Conservation (phyloP, 345 rosid genomes). For the Euphorbia tirucalli region DNA sequence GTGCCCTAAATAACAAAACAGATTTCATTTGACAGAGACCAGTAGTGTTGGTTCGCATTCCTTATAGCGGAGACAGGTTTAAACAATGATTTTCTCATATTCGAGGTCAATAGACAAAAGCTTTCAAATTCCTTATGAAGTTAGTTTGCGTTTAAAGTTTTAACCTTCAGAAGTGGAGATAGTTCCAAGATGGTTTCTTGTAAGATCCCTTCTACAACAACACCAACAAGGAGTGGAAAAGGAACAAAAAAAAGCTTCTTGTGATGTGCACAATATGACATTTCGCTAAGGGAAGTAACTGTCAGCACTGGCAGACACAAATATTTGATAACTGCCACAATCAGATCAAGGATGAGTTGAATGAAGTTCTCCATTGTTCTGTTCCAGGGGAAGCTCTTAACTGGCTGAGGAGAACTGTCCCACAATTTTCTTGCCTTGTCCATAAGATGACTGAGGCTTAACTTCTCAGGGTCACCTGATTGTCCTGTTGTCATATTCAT, state of each 20-base stretch:
- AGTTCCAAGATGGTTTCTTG: conserved; percentile 57
- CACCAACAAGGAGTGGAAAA: conserved; percentile 64
- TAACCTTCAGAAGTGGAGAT: conserved; percentile 76
- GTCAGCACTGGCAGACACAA: conserved; percentile 66
- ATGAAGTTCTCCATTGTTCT: conserved; percentile 62
- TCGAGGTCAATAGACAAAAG: neutral
- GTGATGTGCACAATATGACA: conserved; percentile 93
- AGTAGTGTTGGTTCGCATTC: no score
- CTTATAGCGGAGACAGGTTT: no score
- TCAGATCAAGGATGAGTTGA: conserved; percentile 70
- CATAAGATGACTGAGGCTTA: conserved; percentile 40
- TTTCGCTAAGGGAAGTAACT: conserved; percentile 84
- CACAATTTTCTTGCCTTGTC: conserved; percentile 53
- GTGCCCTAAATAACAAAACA: neutral
- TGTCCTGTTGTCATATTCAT: conserved; percentile 61
- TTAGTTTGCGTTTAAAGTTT: conserved; percentile 10
- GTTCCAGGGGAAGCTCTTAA: conserved; percentile 84
- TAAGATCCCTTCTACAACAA: conserved; percentile 51
- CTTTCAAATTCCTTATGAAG: conserved; percentile 9
- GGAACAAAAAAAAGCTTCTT: conserved; percentile 66
- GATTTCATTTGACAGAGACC: no score
- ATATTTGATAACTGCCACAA: conserved; percentile 58
- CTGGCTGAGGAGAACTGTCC: conserved; percentile 64
- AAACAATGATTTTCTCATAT: no score
- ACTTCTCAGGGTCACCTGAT: conserved; percentile 56